These are phyloP conservation scores for Neofusicoccum sp. DNA, from an alignment of 2,329 filamentous ascomycete genomes.

Conservation along the genomic window DNA sequence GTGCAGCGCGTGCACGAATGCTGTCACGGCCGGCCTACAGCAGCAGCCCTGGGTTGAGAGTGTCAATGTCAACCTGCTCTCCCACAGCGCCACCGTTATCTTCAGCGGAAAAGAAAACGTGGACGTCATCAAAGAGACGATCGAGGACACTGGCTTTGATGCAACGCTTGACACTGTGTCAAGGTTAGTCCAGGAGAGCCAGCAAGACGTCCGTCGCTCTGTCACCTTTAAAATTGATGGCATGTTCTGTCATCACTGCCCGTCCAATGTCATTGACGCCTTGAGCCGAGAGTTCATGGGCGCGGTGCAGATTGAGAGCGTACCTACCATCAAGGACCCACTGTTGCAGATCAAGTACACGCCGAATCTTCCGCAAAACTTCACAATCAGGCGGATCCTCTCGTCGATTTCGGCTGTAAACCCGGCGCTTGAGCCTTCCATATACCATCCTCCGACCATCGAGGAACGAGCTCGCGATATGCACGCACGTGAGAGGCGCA, in stretches of 20 bases:
- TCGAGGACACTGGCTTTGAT: slow-evolving; percentile 52
- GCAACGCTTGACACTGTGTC: slow-evolving; percentile 41
- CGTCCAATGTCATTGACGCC: slow-evolving; percentile 54
- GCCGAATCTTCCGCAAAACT: slow-evolving; percentile 62
- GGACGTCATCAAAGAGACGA: slow-evolving; percentile 49
- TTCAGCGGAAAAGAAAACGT: slow-evolving; percentile 53
- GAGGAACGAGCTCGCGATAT: slow-evolving; percentile 80
- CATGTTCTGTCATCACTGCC: slow-evolving; percentile 53
- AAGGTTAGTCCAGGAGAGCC: slow-evolving; percentile 19
- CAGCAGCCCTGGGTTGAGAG: slow-evolving; percentile 49
- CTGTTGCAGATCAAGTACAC: slow-evolving; percentile 72
- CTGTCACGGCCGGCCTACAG: slow-evolving; percentile 51
- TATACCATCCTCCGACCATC: slow-evolving; percentile 79
- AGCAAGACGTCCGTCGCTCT: slow-evolving; percentile 31
- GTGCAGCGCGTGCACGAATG: slow-evolving; percentile 57
- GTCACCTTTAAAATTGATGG: slow-evolving; percentile 43
- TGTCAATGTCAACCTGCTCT: slow-evolving; percentile 55
- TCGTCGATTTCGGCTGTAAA: slow-evolving; percentile 68
- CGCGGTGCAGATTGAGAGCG: slow-evolving; percentile 55
- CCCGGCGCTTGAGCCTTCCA: slow-evolving; percentile 64
- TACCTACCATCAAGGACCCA: slow-evolving; percentile 60
- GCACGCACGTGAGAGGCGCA: slow-evolving; percentile 67
- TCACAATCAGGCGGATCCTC: slow-evolving; percentile 78
- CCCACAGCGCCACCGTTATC: slow-evolving; percentile 52
- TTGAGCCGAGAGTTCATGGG: slow-evolving; percentile 55